Base-by-base conservation (phyloP, 2,329 filamentous ascomycete genomes). In the Fusarium neocosmosporiellum region DNA sequence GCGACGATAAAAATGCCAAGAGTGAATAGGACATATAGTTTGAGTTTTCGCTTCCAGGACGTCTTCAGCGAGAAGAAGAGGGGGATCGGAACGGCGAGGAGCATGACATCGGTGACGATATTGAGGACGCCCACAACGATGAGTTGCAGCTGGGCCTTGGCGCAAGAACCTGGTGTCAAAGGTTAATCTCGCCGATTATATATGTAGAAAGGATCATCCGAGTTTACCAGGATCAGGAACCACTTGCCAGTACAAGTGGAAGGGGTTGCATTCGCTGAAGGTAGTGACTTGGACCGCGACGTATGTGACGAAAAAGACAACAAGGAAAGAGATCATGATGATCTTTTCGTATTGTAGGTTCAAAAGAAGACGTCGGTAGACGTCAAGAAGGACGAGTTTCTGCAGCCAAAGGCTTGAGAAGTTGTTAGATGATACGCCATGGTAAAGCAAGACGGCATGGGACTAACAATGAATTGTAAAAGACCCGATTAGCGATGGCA, bases 1-100 rank as follows among this genome's bases (percentile, higher is more conserved):
- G 78, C 73, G 53, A 84, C 82, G 64, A 84, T 82, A 54, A 84
- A 81, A 18, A 81, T 74, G 18, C 82, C 82, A 18, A 84, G 76
- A 2, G 78, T 80, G 59, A 83, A 84, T 0, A 84, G 77, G 0
- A 60, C 55, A n/a, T 75, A 70, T 0, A 84, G 71, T 13, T 81
- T 78, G 1, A 78, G 16, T 54, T 83, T 83, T 13, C 78, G 78
- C 48, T 71, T 62, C 73, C 74, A 75, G 2, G 78, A 69, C 0
- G 77, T 76, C 57, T 78, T 79, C 18, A 81, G 67, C 8, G 70
- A 67, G 6, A 81, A 74, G 11, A 83, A 71, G 2, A 77, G 43
- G 1, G 77, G 72, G 18, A 78, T 67, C 1, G 78, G 78, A 5
- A 79, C 65, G 27, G 68, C 46, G 22, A 80, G 54, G 8, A 80